Evolutionary conservation across 805 yeast species (phyloP), one percentile per base, ranked within the genome.

Genomic region (Saccharomycopsis schoenii): DNA sequence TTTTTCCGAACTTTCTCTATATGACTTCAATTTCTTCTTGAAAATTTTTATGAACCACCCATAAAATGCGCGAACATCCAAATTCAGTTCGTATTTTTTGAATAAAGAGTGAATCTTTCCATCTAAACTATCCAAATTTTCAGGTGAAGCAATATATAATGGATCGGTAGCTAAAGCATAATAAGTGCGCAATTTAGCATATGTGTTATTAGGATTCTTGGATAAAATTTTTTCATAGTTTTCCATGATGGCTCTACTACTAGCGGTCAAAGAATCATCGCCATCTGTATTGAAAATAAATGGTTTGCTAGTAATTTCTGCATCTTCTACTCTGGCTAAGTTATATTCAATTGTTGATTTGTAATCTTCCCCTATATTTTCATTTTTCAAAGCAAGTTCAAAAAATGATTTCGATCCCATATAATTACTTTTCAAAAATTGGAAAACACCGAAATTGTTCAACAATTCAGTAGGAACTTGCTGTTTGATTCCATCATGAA

Each of bases 21-120:
- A 80, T 10, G 56, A 52, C 3, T 63, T 60, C n/a, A 68, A 68
- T 64, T 77, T 80, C 66, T 78, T 78, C 37, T 86, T 84, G 68
- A 79, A 79, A 62, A 81, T 82, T 63, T 73, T 77, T 66, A 91
- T 75, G 68, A 83, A 89, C 97, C 98, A 94, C 39, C 96, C 94
- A 71, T 88, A 89, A 67, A 94, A 88, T 0, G 98, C 87, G 64
- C 99, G 84, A 1, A 89, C 84, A 70, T 92, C 97, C 63, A 90
- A 74, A 68, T 89, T 82, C 10, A 83, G 81, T 1, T 83, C 79
- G 63, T 82, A 77, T 14, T 77, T 72, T 2, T 74, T 72, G 58
- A 93, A 72, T 4, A 94, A 73, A 2, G 74, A 68, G 51, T 80
- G 77, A 62, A 89, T 75, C 63, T 84, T 85, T 4, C 77, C 70